Conservation (phyloP, 2,329 filamentous ascomycete species). For the Emergomyces africanus region DNA sequence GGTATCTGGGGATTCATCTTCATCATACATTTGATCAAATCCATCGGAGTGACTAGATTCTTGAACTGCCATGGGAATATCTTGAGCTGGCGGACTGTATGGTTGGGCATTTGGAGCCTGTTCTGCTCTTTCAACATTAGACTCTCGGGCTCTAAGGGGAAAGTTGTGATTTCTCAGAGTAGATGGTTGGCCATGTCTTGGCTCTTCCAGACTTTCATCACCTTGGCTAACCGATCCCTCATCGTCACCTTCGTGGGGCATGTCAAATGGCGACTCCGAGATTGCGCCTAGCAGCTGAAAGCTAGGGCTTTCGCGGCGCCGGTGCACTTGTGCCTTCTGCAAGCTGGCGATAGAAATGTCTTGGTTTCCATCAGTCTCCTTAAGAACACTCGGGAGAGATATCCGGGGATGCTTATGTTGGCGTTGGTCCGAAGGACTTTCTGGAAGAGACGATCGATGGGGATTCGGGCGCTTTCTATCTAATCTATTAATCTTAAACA, state of each 20-base stretch:
- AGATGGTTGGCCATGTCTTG: not conserved
- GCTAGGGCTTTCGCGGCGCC: not conserved
- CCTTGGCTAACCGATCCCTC: not conserved
- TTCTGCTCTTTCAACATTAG: not conserved
- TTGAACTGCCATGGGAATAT: not conserved
- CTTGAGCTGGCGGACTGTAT: not conserved
- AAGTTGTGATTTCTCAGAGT: not conserved
- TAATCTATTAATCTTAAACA: not conserved
- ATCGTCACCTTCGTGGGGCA: not conserved
- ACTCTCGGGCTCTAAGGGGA: not conserved
- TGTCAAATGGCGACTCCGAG: not conserved
- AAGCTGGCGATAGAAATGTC: not conserved
- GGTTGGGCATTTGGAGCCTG: not conserved
- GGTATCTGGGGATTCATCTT: not conserved
- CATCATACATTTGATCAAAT: not conserved
- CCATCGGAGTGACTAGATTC: not conserved
- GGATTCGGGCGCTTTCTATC: not conserved
- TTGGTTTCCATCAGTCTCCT: not conserved
- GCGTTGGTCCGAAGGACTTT: not conserved
- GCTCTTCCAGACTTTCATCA: not conserved
- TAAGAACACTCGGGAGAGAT: not conserved
- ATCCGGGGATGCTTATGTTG: not conserved
- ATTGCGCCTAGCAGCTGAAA: not conserved
- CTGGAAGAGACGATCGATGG: not conserved
- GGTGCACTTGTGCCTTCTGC: not conserved